Percentiles rank a stretch among this genome's conserved stretches.
Conservation (phyloP, 768 basidiomycete genomes). For the Amanita rimosa region DNA sequence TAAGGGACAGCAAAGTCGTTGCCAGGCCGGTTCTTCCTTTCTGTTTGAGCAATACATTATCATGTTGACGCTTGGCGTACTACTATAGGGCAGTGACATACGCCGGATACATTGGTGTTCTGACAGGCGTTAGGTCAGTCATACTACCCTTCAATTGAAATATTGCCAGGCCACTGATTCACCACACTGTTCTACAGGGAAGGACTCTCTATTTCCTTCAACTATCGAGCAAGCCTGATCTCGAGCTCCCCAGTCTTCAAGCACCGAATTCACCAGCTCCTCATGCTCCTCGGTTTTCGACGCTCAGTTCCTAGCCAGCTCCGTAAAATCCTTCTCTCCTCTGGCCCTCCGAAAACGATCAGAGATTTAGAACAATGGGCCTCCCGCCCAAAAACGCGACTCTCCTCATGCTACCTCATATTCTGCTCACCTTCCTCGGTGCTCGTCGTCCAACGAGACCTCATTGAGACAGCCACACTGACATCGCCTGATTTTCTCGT, state of each 20-base stretch:
- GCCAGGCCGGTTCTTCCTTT: conserved; percentile 17
- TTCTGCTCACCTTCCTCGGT: conserved; percentile 22
- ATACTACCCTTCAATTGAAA: too few species aligned
- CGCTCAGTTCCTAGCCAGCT: conserved; percentile 22
- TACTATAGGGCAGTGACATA: conserved; percentile 22
- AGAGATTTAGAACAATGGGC: conserved; percentile 9
- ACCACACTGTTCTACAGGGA: conserved; percentile 11
- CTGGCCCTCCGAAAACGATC: conserved; percentile 16
- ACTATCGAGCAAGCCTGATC: conserved; percentile 19
- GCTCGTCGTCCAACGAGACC: conserved; percentile 24
- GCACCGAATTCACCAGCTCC: conserved; percentile 19
- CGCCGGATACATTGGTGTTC: conserved; percentile 25
- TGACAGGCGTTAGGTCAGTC: conserved; percentile 25
- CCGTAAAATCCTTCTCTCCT: conserved; percentile 20
- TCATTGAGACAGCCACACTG: conserved; percentile 13
- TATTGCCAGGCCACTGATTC: too few species aligned
- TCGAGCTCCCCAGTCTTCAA: conserved; percentile 15
- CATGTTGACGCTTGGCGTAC: not conserved
- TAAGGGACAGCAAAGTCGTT: conserved; percentile 19
- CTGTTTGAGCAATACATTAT: not conserved
- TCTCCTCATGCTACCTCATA: conserved; percentile 24
- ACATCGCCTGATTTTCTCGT: conserved; percentile 17
- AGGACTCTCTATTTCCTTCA: conserved; percentile 25
- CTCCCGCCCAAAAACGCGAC: conserved; percentile 10
- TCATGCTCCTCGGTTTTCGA: conserved; percentile 19